Evolutionary conservation across 139 green algal species (phyloP).

Genomic region (Edaphochlamys debaryana): DNA sequence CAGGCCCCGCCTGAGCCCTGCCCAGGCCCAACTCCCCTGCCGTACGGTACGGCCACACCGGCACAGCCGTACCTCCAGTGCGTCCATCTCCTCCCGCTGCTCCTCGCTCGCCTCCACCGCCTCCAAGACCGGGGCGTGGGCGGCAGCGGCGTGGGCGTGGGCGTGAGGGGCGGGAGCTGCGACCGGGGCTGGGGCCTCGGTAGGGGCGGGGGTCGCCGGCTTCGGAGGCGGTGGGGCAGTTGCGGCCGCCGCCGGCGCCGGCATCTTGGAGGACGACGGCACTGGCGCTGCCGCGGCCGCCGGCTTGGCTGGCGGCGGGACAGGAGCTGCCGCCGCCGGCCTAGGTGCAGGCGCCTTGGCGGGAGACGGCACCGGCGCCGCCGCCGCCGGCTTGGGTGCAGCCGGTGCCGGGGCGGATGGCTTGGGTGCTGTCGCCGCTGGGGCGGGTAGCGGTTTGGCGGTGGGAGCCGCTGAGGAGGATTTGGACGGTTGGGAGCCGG

Average conservation of each 20-base stretch:
- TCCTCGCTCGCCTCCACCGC: slow-evolving; percentile 46
- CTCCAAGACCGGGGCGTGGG: background rate
- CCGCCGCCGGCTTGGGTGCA: background rate
- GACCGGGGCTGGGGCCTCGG: no score
- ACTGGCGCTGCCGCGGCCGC: background rate
- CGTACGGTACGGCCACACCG: no score
- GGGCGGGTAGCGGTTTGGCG: background rate
- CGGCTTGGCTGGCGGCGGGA: background rate
- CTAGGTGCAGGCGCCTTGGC: background rate
- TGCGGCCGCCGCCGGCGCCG: background rate
- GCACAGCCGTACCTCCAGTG: slow-evolving; percentile 41
- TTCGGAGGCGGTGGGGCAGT: background rate
- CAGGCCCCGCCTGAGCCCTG: no score
- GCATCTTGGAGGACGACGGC: no score
- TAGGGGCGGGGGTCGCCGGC: no score
- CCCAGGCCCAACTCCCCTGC: no score
- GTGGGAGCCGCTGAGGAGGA: background rate
- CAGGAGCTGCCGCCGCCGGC: background rate
- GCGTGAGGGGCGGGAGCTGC: background rate
- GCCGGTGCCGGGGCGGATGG: slow-evolving; percentile 1
- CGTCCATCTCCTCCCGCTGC: slow-evolving; percentile 65
- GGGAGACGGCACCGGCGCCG: background rate
- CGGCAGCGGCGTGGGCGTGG: slow-evolving; percentile 14
- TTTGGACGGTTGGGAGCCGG: background rate
- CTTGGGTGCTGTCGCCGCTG: slow-evolving; percentile 3